Conservation (phyloP, 768 basidiomycete species). For the Xerocomellus chrysenteron region DNA sequence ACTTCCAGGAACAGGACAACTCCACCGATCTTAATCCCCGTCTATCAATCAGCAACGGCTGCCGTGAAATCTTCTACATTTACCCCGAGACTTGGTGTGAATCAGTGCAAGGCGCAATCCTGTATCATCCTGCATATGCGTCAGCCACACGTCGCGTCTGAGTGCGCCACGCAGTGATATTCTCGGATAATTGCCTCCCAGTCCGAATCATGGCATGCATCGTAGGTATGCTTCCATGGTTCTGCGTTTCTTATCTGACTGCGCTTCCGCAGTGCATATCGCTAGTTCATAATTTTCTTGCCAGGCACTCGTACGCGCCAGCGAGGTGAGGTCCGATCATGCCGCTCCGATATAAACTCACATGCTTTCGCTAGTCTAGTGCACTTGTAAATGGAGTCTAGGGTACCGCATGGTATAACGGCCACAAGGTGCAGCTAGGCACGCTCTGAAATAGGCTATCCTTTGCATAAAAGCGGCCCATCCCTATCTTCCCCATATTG, state of each 20-base stretch:
- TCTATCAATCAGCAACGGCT: not conserved
- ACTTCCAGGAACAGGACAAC: not conserved
- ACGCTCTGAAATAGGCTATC: not conserved
- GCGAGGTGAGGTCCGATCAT: no score
- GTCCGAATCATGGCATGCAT: no score
- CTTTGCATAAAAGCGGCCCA: constrained; percentile 1
- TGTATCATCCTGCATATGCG: not conserved
- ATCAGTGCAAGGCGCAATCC: not conserved
- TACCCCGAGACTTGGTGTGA: no score
- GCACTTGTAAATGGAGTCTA: not conserved
- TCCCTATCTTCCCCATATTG: not conserved
- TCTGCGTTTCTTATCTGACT: not conserved
- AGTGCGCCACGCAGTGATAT: not conserved
- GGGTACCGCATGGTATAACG: not conserved
- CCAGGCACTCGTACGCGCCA: not conserved
- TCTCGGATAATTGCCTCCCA: not conserved
- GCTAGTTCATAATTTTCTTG: not conserved
- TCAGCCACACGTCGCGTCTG: no score
- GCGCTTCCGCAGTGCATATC: not conserved
- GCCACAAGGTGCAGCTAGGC: not conserved
- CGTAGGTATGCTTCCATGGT: not conserved
- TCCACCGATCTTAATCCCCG: not conserved
- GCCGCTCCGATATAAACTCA: not conserved
- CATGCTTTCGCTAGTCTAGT: not conserved
- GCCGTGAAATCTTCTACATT: not conserved